Base-by-base conservation (phyloP, 352 stramenopile genomes). In the Phytophthora hybrid region DNA sequence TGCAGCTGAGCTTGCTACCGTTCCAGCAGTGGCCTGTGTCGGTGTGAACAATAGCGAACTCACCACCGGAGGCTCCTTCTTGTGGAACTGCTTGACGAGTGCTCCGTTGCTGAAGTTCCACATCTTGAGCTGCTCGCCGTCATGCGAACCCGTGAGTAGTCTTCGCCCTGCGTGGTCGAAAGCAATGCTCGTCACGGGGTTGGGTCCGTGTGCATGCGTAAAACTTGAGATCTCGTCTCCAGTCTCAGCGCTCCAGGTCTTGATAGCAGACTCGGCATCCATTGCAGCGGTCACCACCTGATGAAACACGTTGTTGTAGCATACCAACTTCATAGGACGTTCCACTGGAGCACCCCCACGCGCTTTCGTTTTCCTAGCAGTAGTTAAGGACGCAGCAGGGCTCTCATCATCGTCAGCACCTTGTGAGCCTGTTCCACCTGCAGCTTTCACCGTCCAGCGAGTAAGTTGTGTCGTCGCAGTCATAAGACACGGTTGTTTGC, bases 91-190 rank as follows among this genome's bases (percentile, higher is more conserved):
- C 63, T 95, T 96, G 4, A 97, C 87, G 18, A 94, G 77, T 14
- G 85, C 84, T 13, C 91, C 91, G 57, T 95, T 97, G 76, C 87
- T 93, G 71, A 97, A 97, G 63, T 97, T 97, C 91, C 91, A 97
- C 77, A 97, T 90, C 68, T 95, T 94, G 44, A 97, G 85, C 16
- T 83, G 58, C 8, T 86, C 70, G 2, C 91, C 91, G 56, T 94
- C 85, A 65, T 97, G 89, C 8, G 87, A 87, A 10, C 90, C 90
- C 10, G 91, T 97, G 18, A 97, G 76, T 26, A 97, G 74, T 7
- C 91, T 74, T 11, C 91, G 80, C 1, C 90, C 89, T 5, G 90
- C 87, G 34, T 83, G 85, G 58, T 97, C 91, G 16, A 97, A 97
- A 10, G 84, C 83, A 39, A 97, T 92, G 29, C 84, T 90, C 0